Evolutionary conservation across 2,329 filamentous ascomycete genomes (phyloP).

Genomic region (Chaetothyriales sp.): DNA sequence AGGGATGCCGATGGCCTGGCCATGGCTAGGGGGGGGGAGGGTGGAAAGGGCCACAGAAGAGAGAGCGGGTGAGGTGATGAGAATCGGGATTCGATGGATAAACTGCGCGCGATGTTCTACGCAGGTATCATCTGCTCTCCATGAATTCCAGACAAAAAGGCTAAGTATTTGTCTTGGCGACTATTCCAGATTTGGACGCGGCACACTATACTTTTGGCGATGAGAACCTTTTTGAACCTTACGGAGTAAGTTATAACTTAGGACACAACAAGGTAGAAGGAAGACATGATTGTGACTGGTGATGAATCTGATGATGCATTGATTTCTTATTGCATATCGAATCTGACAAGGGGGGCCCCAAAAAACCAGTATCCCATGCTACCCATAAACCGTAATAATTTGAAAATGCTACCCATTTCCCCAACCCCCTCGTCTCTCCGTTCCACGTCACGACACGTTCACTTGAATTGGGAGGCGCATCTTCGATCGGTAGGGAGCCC

Average conservation of each 20-base stretch:
- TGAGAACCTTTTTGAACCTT: no score
- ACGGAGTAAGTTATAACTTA: no score
- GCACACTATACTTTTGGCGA: not conserved
- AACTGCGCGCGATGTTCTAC: not conserved
- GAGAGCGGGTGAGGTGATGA: not conserved
- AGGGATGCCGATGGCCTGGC: conserved; percentile 8
- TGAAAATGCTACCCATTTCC: not conserved
- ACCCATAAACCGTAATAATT: not conserved
- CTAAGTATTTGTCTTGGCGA: not conserved
- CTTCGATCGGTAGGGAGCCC: conserved; percentile 3
- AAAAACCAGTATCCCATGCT: not conserved
- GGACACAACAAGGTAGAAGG: no score
- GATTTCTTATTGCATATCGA: not conserved
- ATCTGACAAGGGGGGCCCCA: not conserved
- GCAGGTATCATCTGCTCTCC: not conserved
- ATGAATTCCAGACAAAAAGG: not conserved
- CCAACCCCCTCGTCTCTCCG: not conserved
- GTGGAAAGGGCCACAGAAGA: not conserved
- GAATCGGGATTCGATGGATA: not conserved
- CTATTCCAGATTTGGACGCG: not conserved
- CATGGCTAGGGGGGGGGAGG: no score
- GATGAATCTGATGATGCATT: not conserved
- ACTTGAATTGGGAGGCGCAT: conserved; percentile 8
- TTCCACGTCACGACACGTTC: not conserved
- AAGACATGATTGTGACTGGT: not conserved